Conservation (phyloP, 495 filamentous ascomycete species). For the Xylaria scruposa region DNA sequence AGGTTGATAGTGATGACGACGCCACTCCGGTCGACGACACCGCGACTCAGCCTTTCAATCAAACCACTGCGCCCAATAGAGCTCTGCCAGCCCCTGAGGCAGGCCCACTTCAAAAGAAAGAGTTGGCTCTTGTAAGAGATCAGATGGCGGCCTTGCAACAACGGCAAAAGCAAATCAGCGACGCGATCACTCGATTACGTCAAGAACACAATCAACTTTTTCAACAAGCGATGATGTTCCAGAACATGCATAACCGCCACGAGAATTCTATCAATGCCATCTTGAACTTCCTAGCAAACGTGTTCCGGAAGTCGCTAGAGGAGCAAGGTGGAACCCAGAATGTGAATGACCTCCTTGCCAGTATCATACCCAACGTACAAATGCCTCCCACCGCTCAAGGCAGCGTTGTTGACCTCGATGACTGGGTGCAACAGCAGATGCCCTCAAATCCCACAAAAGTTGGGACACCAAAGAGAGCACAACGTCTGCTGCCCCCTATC, state of each 20-base stretch:
- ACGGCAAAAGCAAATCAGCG: constrained; percentile 83
- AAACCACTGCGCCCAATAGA: constrained; percentile 28
- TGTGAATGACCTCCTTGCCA: constrained; percentile 73
- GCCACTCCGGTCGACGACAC: constrained; percentile 47
- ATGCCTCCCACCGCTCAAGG: constrained; percentile 58
- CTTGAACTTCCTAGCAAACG: constrained; percentile 92
- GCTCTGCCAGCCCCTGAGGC: constrained; percentile 46
- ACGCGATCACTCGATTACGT: constrained; percentile 75
- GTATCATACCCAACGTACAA: constrained; percentile 66
- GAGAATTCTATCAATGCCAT: constrained; percentile 99
- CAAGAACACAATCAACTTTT: constrained; percentile 89
- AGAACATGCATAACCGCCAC: constrained; percentile 89
- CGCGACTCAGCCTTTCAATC: constrained; percentile 33
- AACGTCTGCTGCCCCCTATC: constrained; percentile 55
- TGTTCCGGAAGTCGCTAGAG: constrained; percentile 79
- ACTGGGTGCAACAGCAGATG: constrained; percentile 59
- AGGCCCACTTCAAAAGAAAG: constrained; percentile 71
- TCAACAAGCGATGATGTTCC: constrained; percentile 87
- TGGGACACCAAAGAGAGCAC: constrained; percentile 52
- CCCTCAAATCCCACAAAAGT: constrained; percentile 46
- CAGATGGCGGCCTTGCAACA: constrained; percentile 82
- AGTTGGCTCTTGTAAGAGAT: constrained; percentile 75
- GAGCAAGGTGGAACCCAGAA: constrained; percentile 68
- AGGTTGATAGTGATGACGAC: constrained; percentile 76
- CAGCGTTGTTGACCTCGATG: constrained; percentile 77